Evolutionary conservation across 1,284 basidiomycete genomes (phyloP), one percentile per base, ranked within the genome.

Genomic region (Irpex rosettiformis): DNA sequence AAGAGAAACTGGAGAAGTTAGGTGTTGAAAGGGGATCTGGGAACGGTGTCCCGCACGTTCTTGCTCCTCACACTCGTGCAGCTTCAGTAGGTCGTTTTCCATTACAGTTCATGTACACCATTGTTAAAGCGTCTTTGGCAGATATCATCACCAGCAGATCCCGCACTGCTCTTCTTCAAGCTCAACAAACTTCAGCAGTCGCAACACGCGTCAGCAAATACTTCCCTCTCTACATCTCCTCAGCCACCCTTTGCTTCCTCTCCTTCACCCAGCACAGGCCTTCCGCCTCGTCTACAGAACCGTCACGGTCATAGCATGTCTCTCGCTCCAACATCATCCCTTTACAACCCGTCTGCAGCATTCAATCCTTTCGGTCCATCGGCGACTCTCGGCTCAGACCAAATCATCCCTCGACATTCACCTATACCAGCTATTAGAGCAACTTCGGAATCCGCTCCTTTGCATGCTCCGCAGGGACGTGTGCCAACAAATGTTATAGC

Each of bases 101-200:
- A 45, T 22, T 22, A 30, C 56, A 45, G 21, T 18, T 8, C 43
- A 45, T 2, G 7, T 18, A 16, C 18, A 22, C n/a, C n/a, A 37
- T 51, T 58, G 53, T 58, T 58, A 11, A 16, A 37, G 11, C 33
- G 33, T 37, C 33, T 16, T 58, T 49, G 22, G 43, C 66, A 93
- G 90, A 90, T 93, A 72, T 93, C 90, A 2, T 91, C 89, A 21
- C 89, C 91, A 24, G 90, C 90, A 5, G 90, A 92, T 68, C 89
- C 91, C 43, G 86, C 86, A 18, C 73, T 93, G 25, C 76, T 93
- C 25, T 79, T 84, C 65, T 92, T 88, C 75, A 92, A 91, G 69
- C 77, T 93, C 48, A 91, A 91, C 73, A 91, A 89, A 71, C 76
- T 93, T 8, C 89, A 91, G 64, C 84, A 87, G 70, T 81, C 87